phyloP scores from a whole-genome alignment of 495 filamentous ascomycete species.

The Copromyces sp. region DNA sequence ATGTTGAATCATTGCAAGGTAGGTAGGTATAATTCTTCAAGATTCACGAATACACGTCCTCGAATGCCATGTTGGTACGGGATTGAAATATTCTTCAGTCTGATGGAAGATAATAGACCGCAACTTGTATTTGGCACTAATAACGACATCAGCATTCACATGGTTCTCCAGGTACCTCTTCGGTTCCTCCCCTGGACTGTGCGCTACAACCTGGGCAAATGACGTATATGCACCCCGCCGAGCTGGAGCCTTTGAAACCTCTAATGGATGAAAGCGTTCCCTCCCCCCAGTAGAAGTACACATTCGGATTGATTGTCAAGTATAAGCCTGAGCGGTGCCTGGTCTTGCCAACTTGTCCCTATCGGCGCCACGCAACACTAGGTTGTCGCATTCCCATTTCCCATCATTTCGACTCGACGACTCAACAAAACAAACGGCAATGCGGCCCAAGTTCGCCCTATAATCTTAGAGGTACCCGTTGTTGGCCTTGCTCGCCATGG shows the following conservation, averaged over 20 bases:
- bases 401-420: background rate
- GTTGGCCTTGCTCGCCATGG: background rate
- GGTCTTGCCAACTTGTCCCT: background rate
- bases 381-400: background rate
- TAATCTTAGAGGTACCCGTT: background rate
- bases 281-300: background rate
- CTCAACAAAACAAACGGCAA: background rate
- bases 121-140: background rate
- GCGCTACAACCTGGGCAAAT: background rate
- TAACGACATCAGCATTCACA: background rate
- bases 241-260: background rate
- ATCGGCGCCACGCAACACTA: background rate
- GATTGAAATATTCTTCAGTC: background rate
- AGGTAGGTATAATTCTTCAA: background rate
- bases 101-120: background rate
- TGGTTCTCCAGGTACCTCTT: background rate
- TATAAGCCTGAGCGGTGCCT: background rate
- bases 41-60: background rate
- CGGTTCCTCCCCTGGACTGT: background rate
- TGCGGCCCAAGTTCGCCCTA: background rate
- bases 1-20: background rate
- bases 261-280: background rate
- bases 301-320: background rate
- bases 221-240: background rate
- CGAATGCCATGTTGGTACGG: background rate